Evolutionary conservation across 768 basidiomycete species (phyloP), one percentile per base, ranked within the genome.

Genomic region (Clavulina sp.): DNA sequence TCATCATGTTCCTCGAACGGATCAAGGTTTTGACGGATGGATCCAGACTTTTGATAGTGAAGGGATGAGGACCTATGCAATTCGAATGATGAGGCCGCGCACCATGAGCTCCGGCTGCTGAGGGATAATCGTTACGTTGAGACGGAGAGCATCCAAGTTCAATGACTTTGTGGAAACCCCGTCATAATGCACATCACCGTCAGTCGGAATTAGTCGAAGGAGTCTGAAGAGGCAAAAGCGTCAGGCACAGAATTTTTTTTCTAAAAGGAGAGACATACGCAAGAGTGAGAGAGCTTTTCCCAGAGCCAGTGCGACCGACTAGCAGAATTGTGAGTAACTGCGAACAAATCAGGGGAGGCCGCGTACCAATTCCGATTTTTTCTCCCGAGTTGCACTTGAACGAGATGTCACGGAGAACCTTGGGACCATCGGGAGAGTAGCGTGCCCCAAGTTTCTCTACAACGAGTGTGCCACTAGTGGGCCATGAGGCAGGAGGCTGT

Each of bases 301-400:
- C 76, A 58, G 72, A 73, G 9, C 77, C 77, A 2, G 77, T 79
- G 21, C 76, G n/a, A 3, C 77, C 77, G 32, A 78, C 74, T 26
- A 92, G 65, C 6, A 87, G 84, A 34, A 88, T 70, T 33, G 74
- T 62, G 88, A 85, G 21, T 75, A 72, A 0, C 81, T 73, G 56
- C 73, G 73, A 51, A 92, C 65, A 0, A 70, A 64, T 64, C 13
- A 46, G 13, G 48, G 7, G 7, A 49, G 26, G 24, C 48, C 48
- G 16, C 31, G 28, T 16, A 49, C 28, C 9, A 41, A 66, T 63
- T 7, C 65, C 66, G 19, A 68, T 59, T 31, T 63, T 58, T 50
- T 63, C 60, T 1, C 66, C 66, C 24, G 59, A 59, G 5, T 57
- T 55, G 55, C 66, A 63, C 21, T 51, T 55, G 4, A 68, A 57